phyloP scores from a whole-genome alignment of 495 filamentous ascomycete genomes.

The Daldinia caldariorum region DNA sequence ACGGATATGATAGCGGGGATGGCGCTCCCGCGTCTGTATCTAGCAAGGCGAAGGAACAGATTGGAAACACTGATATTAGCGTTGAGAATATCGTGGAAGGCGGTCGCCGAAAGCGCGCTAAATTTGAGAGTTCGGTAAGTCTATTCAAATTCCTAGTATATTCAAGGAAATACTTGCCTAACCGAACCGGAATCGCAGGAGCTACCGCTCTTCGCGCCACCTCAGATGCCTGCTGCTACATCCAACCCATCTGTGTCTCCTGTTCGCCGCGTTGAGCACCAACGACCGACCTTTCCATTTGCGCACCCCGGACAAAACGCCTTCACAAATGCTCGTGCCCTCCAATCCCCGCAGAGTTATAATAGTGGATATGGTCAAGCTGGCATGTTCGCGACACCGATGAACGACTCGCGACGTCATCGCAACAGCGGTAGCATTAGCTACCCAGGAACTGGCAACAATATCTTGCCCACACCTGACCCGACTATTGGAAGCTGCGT shows the following conservation, averaged over 20 bases:
- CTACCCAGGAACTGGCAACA: conserved; percentile 55
- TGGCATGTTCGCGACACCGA: conserved; percentile 64
- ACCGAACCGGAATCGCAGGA: conserved; percentile 66
- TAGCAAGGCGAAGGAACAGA: conserved; percentile 78
- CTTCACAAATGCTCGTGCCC: conserved; percentile 73
- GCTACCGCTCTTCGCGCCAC: conserved; percentile 91
- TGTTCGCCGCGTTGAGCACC: conserved; percentile 74
- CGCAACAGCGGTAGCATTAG: conserved; percentile 71
- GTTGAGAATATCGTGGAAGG: conserved; percentile 98
- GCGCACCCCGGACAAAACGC: conserved; percentile 74
- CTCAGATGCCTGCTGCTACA: conserved; percentile 86
- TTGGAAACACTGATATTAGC: conserved; percentile 96
- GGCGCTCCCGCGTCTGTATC: conserved; percentile 77
- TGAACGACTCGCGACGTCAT: conserved; percentile 69
- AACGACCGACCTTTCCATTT: conserved; percentile 71
- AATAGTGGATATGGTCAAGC: conserved; percentile 59
- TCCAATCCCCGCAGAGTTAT: conserved; percentile 84
- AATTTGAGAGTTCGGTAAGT: conserved; percentile 97
- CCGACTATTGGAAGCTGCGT: conserved; percentile 94
- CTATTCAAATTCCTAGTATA: conserved; percentile 24
- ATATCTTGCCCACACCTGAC: conserved; percentile 86
- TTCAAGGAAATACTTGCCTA: conserved; percentile 30
- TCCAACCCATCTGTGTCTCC: conserved; percentile 94
- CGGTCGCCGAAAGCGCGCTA: conserved; percentile 91
- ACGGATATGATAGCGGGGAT: conserved; percentile 84